Percentiles rank a stretch among this genome's conserved stretches.
phyloP scores from a whole-genome alignment of 169 alveolate species.

The Babesia microti region DNA sequence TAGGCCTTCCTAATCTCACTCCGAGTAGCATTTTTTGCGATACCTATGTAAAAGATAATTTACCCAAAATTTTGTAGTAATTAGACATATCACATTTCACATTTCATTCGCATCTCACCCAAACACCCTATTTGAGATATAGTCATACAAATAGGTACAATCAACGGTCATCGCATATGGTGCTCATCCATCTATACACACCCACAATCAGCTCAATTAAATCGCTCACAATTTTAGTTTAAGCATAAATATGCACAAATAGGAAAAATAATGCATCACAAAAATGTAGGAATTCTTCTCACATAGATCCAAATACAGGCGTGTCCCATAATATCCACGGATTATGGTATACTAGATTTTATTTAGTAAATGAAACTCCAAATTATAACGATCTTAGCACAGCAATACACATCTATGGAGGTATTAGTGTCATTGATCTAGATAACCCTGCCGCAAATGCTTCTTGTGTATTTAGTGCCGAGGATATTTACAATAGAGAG shows the following conservation, averaged over 20 bases:
- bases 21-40: conserved; percentile 64
- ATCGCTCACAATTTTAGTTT: too few relatives aligned
- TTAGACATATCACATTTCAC: conserved; percentile 40
- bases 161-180: too few relatives aligned
- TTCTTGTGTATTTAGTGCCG: background rate
- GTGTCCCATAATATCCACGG: too few relatives aligned
- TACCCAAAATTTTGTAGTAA: conserved; percentile 44
- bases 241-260: too few relatives aligned
- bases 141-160: too few relatives aligned
- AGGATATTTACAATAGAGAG: background rate
- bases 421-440: conserved; percentile 3
- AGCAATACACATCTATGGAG: conserved; percentile 44
- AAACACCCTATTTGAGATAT: too few relatives aligned
- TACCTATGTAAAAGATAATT: conserved; percentile 23
- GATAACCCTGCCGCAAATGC: background rate
- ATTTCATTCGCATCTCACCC: too few relatives aligned
- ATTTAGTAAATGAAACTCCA: conserved; percentile 23
- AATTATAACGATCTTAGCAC: conserved; percentile 28
- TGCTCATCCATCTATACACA: too few relatives aligned
- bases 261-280: too few relatives aligned
- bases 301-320: too few relatives aligned
- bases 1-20: conserved; percentile 79
- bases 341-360: background rate
- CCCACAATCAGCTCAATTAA: too few relatives aligned
- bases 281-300: too few relatives aligned